Percentiles rank a stretch among this genome's conserved stretches.
phyloP scores from a whole-genome alignment of 495 filamentous ascomycete species.

The Penicillium angulare region DNA sequence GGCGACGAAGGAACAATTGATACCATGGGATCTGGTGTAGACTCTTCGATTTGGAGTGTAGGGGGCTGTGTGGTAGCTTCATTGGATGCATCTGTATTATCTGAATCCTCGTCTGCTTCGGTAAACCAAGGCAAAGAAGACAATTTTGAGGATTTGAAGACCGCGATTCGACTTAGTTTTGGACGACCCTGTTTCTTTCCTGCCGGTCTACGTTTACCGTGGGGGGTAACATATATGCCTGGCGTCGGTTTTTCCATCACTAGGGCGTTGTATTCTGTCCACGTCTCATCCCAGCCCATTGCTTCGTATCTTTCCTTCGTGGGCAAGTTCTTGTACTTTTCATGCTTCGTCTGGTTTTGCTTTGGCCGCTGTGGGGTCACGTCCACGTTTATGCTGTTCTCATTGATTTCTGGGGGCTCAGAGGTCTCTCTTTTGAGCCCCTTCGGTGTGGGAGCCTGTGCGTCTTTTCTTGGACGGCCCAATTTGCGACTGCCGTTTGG shows the following conservation, averaged over 20 bases:
- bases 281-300: constrained; percentile 43
- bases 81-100: neutral
- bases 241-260: constrained; percentile 39
- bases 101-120: neutral
- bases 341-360: constrained; percentile 14
- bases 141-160: constrained; percentile 49
- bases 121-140: constrained; percentile 38
- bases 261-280: constrained; percentile 44
- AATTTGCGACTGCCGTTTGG: neutral
- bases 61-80: neutral
- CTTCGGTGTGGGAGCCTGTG: neutral
- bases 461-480: neutral
- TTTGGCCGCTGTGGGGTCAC: neutral
- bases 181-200: constrained; percentile 50
- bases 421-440: neutral
- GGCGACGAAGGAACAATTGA: too few species aligned
- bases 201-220: constrained; percentile 42
- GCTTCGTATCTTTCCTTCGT: constrained; percentile 38
- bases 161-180: constrained; percentile 45
- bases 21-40: neutral
- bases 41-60: neutral
- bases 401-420: neutral
- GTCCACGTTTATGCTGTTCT: constrained; percentile 2
- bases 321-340: constrained; percentile 29
- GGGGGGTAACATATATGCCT: constrained; percentile 53